Evolutionary conservation across 2,329 filamentous ascomycete species (phyloP), one percentile per base, ranked within the genome.

Genomic region (Aquanectria penicillioides): DNA sequence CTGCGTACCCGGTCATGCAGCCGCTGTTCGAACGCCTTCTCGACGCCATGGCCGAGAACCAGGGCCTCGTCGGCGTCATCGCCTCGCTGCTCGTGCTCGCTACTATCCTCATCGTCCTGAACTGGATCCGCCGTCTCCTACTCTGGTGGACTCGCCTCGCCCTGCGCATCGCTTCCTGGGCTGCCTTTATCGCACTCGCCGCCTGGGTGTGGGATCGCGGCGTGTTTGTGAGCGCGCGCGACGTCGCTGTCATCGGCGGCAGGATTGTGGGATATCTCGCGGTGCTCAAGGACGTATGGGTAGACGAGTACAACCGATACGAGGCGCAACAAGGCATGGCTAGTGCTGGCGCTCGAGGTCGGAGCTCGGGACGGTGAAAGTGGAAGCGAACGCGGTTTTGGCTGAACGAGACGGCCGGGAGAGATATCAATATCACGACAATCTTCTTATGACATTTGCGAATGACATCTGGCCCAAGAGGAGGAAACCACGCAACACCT

Each of bases 121-220:
- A 89, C 72, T 89, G 90, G 78, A 79, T 93, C 15, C 87, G 88
- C 61, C 85, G 92, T 59, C 78, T 92, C 17, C 81, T 97, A 57
- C 79, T 93, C 71, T 96, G 89, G 79, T 93, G 92, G 87, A 85
- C 93, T 49, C 80, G 84, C n/a, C 71, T 97, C 53, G 81, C 82
- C 10, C 74, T 92, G 62, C 78, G 84, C 20, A 65, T 93, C 36
- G 73, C 85, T 2, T 86, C 93, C 63, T 95, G 88, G 86, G 83
- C 83, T 2, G 73, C 78, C 2, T 65, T 94, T 3, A 77, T 82
- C 5, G 80, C 81, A 0, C 36, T 87, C 0, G 80, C 81, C 0
- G 78, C 87, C 15, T 81, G 83, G 59, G 80, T 89, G 4, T 90
- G 83, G 74, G 87, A 88, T 70, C 80, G 92, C 3, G 89, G 93